Evolutionary conservation across 2,329 filamentous ascomycete genomes (phyloP).

Genomic region (Xylaria arbuscula): DNA sequence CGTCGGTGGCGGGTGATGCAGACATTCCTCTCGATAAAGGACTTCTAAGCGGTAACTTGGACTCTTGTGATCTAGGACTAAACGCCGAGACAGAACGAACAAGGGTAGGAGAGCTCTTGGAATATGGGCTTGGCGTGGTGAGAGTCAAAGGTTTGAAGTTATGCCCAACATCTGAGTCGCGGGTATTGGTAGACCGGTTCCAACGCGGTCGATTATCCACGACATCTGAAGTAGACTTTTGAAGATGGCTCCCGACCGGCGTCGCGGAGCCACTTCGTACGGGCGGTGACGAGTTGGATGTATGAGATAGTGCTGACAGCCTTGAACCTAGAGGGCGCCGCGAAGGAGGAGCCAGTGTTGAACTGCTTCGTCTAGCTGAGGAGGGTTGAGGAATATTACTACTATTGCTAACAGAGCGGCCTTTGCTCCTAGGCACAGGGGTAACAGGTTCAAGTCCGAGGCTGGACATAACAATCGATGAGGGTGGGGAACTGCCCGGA

Average conservation of each 20-base stretch:
- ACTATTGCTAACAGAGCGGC: constrained; percentile 60
- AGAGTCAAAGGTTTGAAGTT: constrained; percentile 72
- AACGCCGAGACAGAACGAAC: constrained; percentile 57
- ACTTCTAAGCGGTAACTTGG: constrained; percentile 64
- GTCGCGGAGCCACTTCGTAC: constrained; percentile 61
- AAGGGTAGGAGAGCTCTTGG: constrained; percentile 57
- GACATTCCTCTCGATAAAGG: constrained; percentile 60
- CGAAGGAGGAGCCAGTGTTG: constrained; percentile 57
- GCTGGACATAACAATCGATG: constrained; percentile 69
- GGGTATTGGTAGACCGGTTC: constrained; percentile 75
- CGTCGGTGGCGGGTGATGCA: constrained; percentile 60
- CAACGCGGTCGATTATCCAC: constrained; percentile 73
- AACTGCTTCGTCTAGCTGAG: constrained; percentile 56
- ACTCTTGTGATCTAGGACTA: constrained; percentile 55
- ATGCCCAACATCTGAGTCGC: constrained; percentile 73
- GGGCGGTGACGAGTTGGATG: constrained; percentile 51
- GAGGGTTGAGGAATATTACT: constrained; percentile 59
- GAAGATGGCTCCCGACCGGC: constrained; percentile 57
- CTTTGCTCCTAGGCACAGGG: constrained; percentile 57
- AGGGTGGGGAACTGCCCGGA: constrained; percentile 73
- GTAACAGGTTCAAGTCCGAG: constrained; percentile 63
- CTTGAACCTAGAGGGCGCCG: constrained; percentile 58
- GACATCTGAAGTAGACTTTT: constrained; percentile 59
- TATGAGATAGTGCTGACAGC: constrained; percentile 57
- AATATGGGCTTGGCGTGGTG: constrained; percentile 69